Evolutionary conservation across 495 filamentous ascomycete genomes (phyloP).

Genomic region (Hypomontagnella submonticulosa): DNA sequence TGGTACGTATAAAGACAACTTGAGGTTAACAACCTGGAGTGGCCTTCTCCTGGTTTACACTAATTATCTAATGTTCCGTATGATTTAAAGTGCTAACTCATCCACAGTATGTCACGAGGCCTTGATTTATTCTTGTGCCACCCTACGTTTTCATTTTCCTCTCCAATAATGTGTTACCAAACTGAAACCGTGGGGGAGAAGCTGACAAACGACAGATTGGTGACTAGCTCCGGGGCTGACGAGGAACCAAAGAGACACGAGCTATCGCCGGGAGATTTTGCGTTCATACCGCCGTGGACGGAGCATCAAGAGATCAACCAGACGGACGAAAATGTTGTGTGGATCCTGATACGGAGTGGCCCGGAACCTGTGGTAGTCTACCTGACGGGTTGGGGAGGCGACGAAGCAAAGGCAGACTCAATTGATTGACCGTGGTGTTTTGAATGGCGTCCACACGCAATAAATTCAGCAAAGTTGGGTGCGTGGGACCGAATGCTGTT

Average conservation of each 20-base stretch:
- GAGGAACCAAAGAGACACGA: conserved; percentile 61
- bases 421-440: conserved; percentile 19
- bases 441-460: conserved; percentile 9
- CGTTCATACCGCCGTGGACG: conserved; percentile 70
- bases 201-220: conserved; percentile 42
- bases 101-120: conserved; percentile 27
- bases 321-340: conserved; percentile 63
- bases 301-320: conserved; percentile 77
- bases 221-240: conserved; percentile 54
- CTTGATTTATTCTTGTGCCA: conserved; percentile 1
- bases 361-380: conserved; percentile 66
- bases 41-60: background rate
- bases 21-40: background rate
- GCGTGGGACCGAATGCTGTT: conserved; percentile 10
- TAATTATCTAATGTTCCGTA: background rate
- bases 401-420: conserved; percentile 45
- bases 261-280: conserved; percentile 70
- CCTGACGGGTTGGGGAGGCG: conserved; percentile 66
- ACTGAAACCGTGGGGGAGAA: background rate
- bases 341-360: conserved; percentile 70
- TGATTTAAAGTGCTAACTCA: conserved; percentile 20
- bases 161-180: conserved; percentile 6
- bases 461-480: conserved; percentile 6
- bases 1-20: conserved; percentile 32
- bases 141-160: background rate